A percentile compares a stretch with the other conserved stretches of the same genome.
Evolutionary conservation across 768 basidiomycete genomes (phyloP).

Genomic region (Leccinum fibrillosum): DNA sequence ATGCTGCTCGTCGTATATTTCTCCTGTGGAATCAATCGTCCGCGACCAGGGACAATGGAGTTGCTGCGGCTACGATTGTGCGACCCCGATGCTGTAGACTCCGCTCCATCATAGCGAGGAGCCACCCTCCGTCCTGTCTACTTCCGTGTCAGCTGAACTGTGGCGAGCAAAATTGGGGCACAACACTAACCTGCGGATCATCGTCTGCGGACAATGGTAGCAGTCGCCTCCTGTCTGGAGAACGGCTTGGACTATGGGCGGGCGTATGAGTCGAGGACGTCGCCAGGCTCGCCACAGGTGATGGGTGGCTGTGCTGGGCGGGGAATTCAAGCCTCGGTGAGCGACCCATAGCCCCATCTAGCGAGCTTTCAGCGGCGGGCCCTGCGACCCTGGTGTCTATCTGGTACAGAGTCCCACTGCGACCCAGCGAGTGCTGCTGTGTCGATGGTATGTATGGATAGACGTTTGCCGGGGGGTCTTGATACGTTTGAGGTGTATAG

Average conservation of each 20-base stretch:
- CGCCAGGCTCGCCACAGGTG: conserved; percentile 20
- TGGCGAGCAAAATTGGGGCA: not conserved
- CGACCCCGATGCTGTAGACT: conserved; percentile 1
- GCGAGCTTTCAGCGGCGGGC: not conserved
- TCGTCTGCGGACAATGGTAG: conserved; percentile 7
- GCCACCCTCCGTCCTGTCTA: conserved; percentile 19
- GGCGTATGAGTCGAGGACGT: conserved; percentile 6
- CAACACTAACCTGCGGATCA: conserved; percentile 13
- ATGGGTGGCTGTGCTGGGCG: conserved; percentile 18
- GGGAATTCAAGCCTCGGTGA: conserved; percentile 8
- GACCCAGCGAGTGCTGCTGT: not conserved
- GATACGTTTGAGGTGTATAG: not conserved
- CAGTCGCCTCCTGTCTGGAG: conserved; percentile 20
- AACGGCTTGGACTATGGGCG: conserved; percentile 14
- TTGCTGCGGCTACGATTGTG: conserved; percentile 4
- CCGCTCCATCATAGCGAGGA: conserved; percentile 13
- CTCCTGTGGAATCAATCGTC: conserved; percentile 23
- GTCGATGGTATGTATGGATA: not conserved
- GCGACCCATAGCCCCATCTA: not conserved
- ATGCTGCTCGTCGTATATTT: conserved; percentile 19
- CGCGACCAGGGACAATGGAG: conserved; percentile 12
- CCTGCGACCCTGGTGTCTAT: not conserved
- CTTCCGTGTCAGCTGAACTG: conserved; percentile 15
- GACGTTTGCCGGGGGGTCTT: not conserved
- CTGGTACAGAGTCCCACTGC: not conserved